Percentiles rank a stretch among this genome's conserved stretches.
Evolutionary conservation across 768 basidiomycete species (phyloP).

Genomic region (Podaxis mareebaensis): DNA sequence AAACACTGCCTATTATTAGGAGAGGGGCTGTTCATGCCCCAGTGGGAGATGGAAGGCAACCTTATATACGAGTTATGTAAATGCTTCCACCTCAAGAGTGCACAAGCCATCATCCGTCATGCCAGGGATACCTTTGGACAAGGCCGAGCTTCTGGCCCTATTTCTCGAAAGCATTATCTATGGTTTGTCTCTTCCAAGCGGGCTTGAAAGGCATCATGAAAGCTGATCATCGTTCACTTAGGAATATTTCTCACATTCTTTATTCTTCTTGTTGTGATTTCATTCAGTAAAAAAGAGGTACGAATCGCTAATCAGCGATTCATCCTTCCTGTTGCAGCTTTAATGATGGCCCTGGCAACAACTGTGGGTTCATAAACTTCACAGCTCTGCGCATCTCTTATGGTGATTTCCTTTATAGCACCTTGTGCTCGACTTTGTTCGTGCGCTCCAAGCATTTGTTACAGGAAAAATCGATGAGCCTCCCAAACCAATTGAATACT

Average conservation of each 20-base stretch:
- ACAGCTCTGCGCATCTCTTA: not conserved
- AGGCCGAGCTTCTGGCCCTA: constrained; percentile 9
- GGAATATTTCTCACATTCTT: constrained; percentile 12
- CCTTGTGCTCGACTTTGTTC: not conserved
- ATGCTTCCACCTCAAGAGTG: not conserved
- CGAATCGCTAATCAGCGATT: constrained; percentile 9
- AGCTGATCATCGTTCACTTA: not conserved
- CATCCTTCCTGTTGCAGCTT: constrained; percentile 6
- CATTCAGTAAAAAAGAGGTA: not conserved
- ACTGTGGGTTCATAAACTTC: not conserved
- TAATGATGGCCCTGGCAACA: constrained; percentile 6
- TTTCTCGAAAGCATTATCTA: constrained; percentile 12
- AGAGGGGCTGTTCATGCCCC: not conserved
- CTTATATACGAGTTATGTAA: not conserved
- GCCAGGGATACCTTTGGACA: constrained; percentile 6
- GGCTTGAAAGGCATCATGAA: not conserved
- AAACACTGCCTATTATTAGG: too few relatives aligned
- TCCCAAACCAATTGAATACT: constrained; percentile 4
- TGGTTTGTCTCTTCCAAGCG: not conserved
- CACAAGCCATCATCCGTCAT: not conserved
- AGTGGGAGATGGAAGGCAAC: not conserved
- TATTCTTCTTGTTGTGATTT: constrained; percentile 6
- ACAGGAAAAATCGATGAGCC: not conserved
- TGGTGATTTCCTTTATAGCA: not conserved
- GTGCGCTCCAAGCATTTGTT: constrained; percentile 2